Percentiles rank a stretch among this genome's conserved stretches.
Conservation (phyloP, 805 yeast genomes). For the Saitoella complicata region DNA sequence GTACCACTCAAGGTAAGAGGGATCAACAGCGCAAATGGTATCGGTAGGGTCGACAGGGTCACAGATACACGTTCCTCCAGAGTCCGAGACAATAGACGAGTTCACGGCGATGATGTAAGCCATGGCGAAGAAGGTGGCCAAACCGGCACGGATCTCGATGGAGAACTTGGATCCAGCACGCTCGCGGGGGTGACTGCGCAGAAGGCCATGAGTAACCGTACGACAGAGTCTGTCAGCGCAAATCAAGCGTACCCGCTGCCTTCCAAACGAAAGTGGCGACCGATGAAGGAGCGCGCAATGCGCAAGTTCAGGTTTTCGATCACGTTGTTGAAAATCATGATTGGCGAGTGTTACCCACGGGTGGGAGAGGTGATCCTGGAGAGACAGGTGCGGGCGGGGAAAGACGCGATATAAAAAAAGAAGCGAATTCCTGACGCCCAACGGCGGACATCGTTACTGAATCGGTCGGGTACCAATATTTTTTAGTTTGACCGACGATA, state of each 20-base stretch:
- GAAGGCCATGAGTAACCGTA: background rate
- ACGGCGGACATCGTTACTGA: no score
- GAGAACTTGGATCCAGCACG: conserved; percentile 13
- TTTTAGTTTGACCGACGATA: no score
- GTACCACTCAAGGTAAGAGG: conserved; percentile 3
- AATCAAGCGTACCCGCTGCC: background rate
- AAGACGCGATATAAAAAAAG: no score
- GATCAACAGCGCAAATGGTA: conserved; percentile 10
- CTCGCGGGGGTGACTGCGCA: conserved; percentile 10
- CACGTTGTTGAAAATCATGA: conserved; percentile 1
- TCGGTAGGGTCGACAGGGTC: conserved; percentile 8
- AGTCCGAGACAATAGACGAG: conserved; percentile 11
- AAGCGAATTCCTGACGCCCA: no score
- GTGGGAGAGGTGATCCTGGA: no score
- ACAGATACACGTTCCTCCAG: conserved; percentile 15
- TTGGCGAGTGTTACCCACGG: no score
- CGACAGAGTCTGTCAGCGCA: no score
- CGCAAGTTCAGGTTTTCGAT: conserved; percentile 8
- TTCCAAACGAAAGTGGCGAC: conserved; percentile 13
- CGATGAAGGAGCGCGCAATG: conserved; percentile 11
- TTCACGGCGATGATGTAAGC: conserved; percentile 15
- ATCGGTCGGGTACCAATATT: no score
- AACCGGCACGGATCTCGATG: conserved; percentile 14
- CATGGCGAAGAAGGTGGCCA: conserved; percentile 15
- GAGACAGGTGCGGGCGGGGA: no score